Conservation (phyloP, 176 grass and related monocot species). For the Aegilops tauschii region DNA sequence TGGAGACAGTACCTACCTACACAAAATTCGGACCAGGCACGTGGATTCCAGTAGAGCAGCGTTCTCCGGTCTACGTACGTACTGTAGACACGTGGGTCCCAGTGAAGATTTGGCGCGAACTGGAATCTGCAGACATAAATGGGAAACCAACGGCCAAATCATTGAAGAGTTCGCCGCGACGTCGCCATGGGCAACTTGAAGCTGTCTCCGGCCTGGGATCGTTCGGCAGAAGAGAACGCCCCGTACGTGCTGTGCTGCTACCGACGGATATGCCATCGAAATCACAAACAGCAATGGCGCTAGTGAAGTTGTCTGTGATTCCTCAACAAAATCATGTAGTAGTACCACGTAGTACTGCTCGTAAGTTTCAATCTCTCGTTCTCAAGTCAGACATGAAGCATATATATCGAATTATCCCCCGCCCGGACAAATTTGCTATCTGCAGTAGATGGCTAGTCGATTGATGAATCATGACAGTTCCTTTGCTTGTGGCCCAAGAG, state of each 20-base stretch:
- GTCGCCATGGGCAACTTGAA: slow-evolving; percentile 17
- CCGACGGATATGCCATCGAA: not conserved
- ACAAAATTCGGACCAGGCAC: not conserved
- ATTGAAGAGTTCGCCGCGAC: slow-evolving; percentile 7
- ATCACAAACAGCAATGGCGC: not conserved
- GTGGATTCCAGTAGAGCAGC: not conserved
- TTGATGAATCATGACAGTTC: not conserved
- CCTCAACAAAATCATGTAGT: not conserved
- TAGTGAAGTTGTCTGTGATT: not conserved
- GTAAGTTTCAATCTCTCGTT: not conserved
- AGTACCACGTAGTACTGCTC: too few species aligned
- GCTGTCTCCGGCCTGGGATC: not conserved
- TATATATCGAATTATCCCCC: not conserved
- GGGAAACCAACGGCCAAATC: not conserved
- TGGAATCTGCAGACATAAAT: not conserved
- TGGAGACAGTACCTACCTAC: too few species aligned
- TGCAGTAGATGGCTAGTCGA: not conserved
- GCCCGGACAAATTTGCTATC: not conserved
- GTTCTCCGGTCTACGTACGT: not conserved
- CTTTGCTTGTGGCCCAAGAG: slow-evolving; percentile 16
- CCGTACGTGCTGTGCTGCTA: not conserved
- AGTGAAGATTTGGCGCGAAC: slow-evolving; percentile 5
- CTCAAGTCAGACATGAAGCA: not conserved
- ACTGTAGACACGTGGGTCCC: not conserved
- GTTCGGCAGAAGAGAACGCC: not conserved